phyloP scores from a whole-genome alignment of 2,329 filamentous ascomycete species.

The Triangularia verruculosa region DNA sequence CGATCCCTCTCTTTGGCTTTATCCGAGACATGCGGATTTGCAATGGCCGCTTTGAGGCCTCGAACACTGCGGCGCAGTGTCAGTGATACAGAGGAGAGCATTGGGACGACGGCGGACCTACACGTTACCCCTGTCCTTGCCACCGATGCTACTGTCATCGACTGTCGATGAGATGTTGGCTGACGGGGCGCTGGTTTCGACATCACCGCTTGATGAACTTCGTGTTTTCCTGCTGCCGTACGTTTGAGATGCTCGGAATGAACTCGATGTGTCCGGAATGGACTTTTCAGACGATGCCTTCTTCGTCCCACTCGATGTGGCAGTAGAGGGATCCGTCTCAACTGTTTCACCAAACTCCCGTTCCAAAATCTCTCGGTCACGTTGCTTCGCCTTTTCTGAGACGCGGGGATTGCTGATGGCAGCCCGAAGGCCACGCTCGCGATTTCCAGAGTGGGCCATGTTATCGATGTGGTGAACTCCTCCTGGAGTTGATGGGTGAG shows the following conservation, averaged over 20 bases:
- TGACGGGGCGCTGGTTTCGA: not conserved
- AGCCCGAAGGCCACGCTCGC: constrained; percentile 28
- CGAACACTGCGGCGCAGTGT: constrained; percentile 19
- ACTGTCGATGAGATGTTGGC: not conserved
- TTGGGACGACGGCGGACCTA: constrained; percentile 12
- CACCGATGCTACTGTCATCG: constrained; percentile 10
- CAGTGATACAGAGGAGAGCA: not conserved
- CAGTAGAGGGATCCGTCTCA: not conserved
- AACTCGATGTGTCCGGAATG: not conserved
- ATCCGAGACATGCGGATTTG: constrained; percentile 28
- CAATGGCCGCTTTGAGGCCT: constrained; percentile 27
- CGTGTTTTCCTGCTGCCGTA: constrained; percentile 13
- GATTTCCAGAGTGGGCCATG: constrained; percentile 24
- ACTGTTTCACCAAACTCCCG: constrained; percentile 25
- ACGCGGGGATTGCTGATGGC: constrained; percentile 29
- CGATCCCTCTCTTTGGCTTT: constrained; percentile 28
- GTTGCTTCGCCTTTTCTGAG: constrained; percentile 28
- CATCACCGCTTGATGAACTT: constrained; percentile 17
- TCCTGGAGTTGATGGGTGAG: not conserved
- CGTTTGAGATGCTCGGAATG: not conserved
- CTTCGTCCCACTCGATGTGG: constrained; percentile 9
- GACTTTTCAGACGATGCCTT: constrained; percentile 8
- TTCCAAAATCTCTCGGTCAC: constrained; percentile 27
- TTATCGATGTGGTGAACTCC: not conserved
- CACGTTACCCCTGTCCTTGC: constrained; percentile 28